Evolutionary conservation across 805 yeast species (phyloP).

Genomic region (Saccharomycopsis sp.): DNA sequence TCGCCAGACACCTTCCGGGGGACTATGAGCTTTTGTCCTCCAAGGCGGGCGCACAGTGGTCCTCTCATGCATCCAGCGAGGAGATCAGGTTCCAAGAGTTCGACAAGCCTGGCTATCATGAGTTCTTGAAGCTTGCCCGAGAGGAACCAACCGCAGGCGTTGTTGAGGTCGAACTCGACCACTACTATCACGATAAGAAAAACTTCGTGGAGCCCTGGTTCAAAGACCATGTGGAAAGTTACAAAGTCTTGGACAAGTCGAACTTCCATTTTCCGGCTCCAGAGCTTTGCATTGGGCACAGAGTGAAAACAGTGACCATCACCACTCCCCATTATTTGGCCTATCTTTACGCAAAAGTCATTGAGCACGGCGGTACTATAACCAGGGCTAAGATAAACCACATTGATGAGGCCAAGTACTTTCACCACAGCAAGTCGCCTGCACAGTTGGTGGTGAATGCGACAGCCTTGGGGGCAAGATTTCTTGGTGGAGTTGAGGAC

Average conservation of each 20-base stretch:
- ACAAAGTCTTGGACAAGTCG: conserved; percentile 28
- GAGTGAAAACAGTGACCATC: conserved; percentile 47
- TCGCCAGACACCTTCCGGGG: conserved; percentile 46
- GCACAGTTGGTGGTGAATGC: conserved; percentile 50
- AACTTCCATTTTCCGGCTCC: conserved; percentile 16
- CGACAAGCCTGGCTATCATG: conserved; percentile 42
- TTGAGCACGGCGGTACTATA: conserved; percentile 40
- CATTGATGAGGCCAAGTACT: conserved; percentile 40
- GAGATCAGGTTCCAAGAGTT: conserved; percentile 28
- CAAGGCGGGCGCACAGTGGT: conserved; percentile 69
- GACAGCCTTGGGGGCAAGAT: conserved; percentile 42
- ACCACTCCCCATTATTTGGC: conserved; percentile 49
- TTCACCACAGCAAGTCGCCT: conserved; percentile 31
- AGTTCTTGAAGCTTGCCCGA: conserved; percentile 37
- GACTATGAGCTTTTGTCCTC: conserved; percentile 46
- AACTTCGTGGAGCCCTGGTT: conserved; percentile 42
- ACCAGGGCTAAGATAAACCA: conserved; percentile 32
- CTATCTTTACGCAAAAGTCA: conserved; percentile 40
- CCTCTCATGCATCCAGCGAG: conserved; percentile 39
- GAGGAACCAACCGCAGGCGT: conserved; percentile 44
- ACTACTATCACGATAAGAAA: conserved; percentile 17
- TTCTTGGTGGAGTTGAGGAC: conserved; percentile 40
- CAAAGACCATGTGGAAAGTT: conserved; percentile 34
- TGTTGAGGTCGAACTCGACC: conserved; percentile 23
- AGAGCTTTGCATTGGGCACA: conserved; percentile 33